These are phyloP conservation scores for Metarhizium robertsii DNA, from an alignment of 2,329 filamentous ascomycete genomes.

Conservation along the genomic window DNA sequence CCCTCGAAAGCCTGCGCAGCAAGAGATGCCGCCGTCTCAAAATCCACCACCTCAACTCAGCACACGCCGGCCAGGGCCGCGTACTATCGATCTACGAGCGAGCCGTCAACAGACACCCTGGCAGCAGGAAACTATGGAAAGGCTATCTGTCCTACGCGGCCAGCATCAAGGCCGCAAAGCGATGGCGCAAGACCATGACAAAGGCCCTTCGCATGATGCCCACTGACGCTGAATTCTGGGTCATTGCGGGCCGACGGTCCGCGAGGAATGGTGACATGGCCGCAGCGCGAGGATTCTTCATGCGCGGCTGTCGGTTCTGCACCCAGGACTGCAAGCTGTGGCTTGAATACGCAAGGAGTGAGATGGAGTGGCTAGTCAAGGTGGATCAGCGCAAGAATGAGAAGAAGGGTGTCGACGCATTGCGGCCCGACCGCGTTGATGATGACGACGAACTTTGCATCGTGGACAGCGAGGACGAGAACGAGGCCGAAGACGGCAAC, in stretches of 20 bases:
- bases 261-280: slow-evolving; percentile 81
- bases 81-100: slow-evolving; percentile 87
- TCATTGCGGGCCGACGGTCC: slow-evolving; percentile 70
- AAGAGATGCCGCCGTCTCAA: slow-evolving; percentile 78
- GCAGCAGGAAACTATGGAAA: slow-evolving; percentile 74
- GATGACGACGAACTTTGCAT: slow-evolving; percentile 38
- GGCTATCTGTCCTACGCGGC: slow-evolving; percentile 80
- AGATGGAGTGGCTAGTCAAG: slow-evolving; percentile 85
- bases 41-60: slow-evolving; percentile 56
- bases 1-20: slow-evolving; percentile 64
- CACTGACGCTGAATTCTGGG: slow-evolving; percentile 73
- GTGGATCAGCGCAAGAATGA: slow-evolving; percentile 59
- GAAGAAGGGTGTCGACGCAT: slow-evolving; percentile 32
- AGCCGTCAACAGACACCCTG: slow-evolving; percentile 74
- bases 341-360: slow-evolving; percentile 82
- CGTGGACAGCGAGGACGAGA: slow-evolving; percentile 33
- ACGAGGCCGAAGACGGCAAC: slow-evolving; percentile 23
- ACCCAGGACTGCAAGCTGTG: slow-evolving; percentile 65
- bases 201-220: slow-evolving; percentile 78
- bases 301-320: slow-evolving; percentile 82
- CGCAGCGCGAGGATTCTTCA: slow-evolving; percentile 76
- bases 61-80: slow-evolving; percentile 66
- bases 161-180: slow-evolving; percentile 55
- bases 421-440: slow-evolving; percentile 38
- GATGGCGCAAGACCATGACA: slow-evolving; percentile 55